Evolutionary conservation across 2,329 filamentous ascomycete species (phyloP), one percentile per base, ranked within the genome.

Genomic region (Clonostachys byssicola): DNA sequence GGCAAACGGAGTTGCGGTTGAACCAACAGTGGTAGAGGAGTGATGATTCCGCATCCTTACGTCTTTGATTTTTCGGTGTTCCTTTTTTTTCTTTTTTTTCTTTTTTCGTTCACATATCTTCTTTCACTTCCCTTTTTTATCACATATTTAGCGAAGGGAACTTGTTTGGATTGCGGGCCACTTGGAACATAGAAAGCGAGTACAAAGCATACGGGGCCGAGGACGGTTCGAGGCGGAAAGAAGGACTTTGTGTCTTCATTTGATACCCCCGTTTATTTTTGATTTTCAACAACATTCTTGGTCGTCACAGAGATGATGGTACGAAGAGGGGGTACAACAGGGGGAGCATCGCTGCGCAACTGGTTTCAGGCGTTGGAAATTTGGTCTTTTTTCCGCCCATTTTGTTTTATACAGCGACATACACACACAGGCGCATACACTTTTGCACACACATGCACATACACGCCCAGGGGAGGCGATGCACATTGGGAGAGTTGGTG

Each of bases 231-330:
- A 14, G n/a, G 20, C n/a, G 16, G 40, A 23, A 20, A 23, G 30
- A 23, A 42, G 38, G 47, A 34, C 46, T 48, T 51, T 43, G 44
- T 39, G 48, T 40, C 36, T 36, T 34, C 47, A 46, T 45, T 48
- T 43, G 42, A 61, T 61, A 61, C 59, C 59, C 59, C 54, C 51
- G 35, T 34, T 40, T 40, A 44, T 42, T 45, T 14, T 47, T 42
- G 38, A 17, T 34, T 43, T 46, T 34, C 23, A 18, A 42, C n/a
- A 33, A 35, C 12, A 41, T 39, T 30, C 23, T 30, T 30, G 23
- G 23, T 30, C 23, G 9, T 8, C 9, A 30, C 10, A 30, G 23
- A 4, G 23, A 30, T 30, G 23, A 10, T 30, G 23, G 23, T 23
- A 6, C 20, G 20, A 23, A 23, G 20, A 23, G 6, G 20, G 20